Base-by-base conservation (phyloP, 2,329 filamentous ascomycete genomes). In the Talaromyces sp. region DNA sequence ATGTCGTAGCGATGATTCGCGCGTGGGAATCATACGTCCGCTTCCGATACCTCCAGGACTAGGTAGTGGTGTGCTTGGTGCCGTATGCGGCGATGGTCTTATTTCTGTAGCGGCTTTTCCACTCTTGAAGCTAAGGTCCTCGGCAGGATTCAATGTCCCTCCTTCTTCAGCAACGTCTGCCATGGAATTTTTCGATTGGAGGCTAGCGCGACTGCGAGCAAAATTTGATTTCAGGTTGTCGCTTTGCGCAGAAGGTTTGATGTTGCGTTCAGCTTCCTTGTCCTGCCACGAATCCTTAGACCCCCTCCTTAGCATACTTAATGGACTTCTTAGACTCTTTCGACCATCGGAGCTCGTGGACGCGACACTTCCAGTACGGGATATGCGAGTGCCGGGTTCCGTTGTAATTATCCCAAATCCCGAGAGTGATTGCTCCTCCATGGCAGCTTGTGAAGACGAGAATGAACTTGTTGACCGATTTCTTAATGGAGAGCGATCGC, bases 1-100 rank as follows among this genome's bases (percentile, higher is more conserved):
- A 67, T 79, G 89, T 58, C 84, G 79, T 39, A 90, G 76, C 40
- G 88, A 91, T 1, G 88, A 92, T 61, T 90, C 88, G 62, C 88
- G 83, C 7, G 81, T 74, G 0, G 89, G 89, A 60, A 92, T 90
- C 7, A 81, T 75, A 56, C 83, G 79, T 2, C 82, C 81, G 60
- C 77, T 82, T 28, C 77, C 70, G 67, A 79, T 74, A 7, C 72
- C 71, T 28, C 75, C 72, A 21, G 74, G 75, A 35, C 71, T 76
- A 56, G 66, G 68, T 25, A 68, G 66, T 37, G 65, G 62, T 40
- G 66, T 65, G 7, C 73, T 72, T 3, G 37, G 50, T 7, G 58
- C 37, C 28, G 11, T 56, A 25, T 58, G 42, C 12, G 61, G 12
- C 37, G 46, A 55, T n/a, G 56, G 25, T 33, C 18, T 35, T 23